phyloP scores from a whole-genome alignment of 129 eudicot species.

The Chrysanthemum lavandulifolium region DNA sequence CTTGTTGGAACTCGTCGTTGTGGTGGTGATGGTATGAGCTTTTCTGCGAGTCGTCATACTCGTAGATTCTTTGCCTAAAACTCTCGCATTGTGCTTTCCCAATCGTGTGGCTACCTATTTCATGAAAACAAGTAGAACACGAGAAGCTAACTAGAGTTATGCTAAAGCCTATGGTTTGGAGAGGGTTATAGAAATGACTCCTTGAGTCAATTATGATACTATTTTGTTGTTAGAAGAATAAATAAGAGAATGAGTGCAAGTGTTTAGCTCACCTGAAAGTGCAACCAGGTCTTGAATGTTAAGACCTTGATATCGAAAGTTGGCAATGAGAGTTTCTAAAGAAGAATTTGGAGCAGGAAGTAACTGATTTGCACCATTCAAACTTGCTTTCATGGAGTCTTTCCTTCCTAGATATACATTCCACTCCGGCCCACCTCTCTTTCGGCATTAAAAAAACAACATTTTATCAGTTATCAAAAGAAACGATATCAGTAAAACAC shows the following conservation, averaged over 20 bases:
- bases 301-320: conserved; percentile 54
- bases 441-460: neutral
- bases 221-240: neutral
- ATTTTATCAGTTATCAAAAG: neutral
- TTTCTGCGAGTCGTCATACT: conserved; percentile 19
- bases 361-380: conserved; percentile 53
- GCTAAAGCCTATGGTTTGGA: no score
- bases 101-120: conserved; percentile 64
- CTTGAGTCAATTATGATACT: neutral
- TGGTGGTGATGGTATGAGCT: conserved; percentile 10
- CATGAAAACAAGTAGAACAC: neutral
- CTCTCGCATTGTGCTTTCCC: conserved; percentile 59
- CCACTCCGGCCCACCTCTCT: conserved; percentile 75
- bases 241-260: neutral
- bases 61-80: conserved; percentile 53
- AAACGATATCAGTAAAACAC: neutral
- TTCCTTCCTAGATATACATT: conserved; percentile 55
- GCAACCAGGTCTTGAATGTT: conserved; percentile 59
- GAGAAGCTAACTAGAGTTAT: neutral
- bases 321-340: conserved; percentile 45
- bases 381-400: conserved; percentile 64
- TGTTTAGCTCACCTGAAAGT: conserved; percentile 42
- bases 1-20: conserved; percentile 26
- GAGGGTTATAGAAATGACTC: no score
- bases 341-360: conserved; percentile 63